Evolutionary conservation across 352 stramenopile species (phyloP), one percentile per base, ranked within the genome.

Genomic region (Globisporangium uncinulatum): DNA sequence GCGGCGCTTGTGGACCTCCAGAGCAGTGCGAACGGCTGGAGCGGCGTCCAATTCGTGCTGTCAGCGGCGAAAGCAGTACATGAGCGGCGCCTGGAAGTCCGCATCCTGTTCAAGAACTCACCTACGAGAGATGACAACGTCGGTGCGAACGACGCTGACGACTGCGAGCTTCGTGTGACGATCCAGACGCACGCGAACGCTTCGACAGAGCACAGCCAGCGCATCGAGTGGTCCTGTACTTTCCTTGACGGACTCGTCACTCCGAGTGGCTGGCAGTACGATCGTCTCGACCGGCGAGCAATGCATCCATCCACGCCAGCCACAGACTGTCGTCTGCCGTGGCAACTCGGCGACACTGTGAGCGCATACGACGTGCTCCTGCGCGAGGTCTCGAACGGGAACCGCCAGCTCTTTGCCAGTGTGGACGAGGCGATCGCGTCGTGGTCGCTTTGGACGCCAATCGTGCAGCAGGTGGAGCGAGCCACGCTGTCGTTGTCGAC

Each of bases 371-470:
- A 81, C 43, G 44, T 62, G 1, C 37, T 81, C 6, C 50, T 81
- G 8, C 51, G 20, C 6, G 63, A 73, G 43, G 62, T 71, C 4
- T 47, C 46, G 15, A 36, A 17, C 4, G 74, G 59, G 13, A 55
- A 59, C 20, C 62, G 46, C 10, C 45, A 50, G 9, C 57, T 83
- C 19, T 88, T 87, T 48, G 71, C 70, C 13, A 70, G 74, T 29
- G 45, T 93, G 10, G 61, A 84, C 19, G 77, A 93, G 31, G 59
- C 90, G 6, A 56, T 90, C 20, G 75, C 79, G 10, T 66, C 79
- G 4, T 93, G 81, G 79, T 51, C 29, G 13, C 19, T 92, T 10
- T 93, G 81, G 79, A 81, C 67, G 11, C 77, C 80, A 6, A 64
- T 93, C 32, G 55, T 80, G n/a, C 43, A 82, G 21, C 52, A 69